These are phyloP conservation scores for Curvularia sp. DNA, from an alignment of 2,329 filamentous ascomycete genomes.

Conservation along the genomic window DNA sequence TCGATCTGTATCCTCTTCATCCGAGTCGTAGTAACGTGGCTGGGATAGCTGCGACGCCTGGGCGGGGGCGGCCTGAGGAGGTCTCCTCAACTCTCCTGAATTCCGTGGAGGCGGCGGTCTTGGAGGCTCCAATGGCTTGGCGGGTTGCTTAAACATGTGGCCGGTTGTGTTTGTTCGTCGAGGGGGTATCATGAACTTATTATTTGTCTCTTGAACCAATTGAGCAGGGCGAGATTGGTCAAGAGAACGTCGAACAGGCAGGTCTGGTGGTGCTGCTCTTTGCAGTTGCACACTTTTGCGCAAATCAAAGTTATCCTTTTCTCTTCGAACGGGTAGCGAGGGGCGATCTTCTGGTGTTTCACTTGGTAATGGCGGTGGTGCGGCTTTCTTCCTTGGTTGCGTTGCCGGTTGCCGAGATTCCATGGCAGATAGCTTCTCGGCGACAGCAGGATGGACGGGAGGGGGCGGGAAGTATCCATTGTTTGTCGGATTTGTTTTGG, in stretches of 20 bases:
- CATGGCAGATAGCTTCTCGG: constrained; percentile 32
- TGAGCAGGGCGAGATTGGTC: constrained; percentile 42
- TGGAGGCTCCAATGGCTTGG: constrained; percentile 41
- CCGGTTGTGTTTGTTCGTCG: constrained; percentile 44
- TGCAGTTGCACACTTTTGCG: constrained; percentile 46
- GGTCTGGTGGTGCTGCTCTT: constrained; percentile 40
- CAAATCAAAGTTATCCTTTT: constrained; percentile 44
- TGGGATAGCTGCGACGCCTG: constrained; percentile 30
- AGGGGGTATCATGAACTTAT: constrained; percentile 44
- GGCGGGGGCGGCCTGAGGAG: constrained; percentile 24
- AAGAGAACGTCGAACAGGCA: constrained; percentile 47
- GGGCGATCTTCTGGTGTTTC: constrained; percentile 57
- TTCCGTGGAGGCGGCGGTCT: constrained; percentile 46
- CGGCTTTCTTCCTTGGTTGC: constrained; percentile 28
- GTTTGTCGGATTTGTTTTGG: constrained; percentile 28
- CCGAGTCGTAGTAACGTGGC: constrained; percentile 55
- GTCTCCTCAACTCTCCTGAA: constrained; percentile 43
- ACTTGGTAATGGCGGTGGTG: constrained; percentile 25
- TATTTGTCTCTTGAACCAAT: constrained; percentile 35
- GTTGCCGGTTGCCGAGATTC: constrained; percentile 30
- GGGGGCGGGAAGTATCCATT: constrained; percentile 46
- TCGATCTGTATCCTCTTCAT: constrained; percentile 54
- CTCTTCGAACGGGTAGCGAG: constrained; percentile 55
- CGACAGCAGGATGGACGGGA: constrained; percentile 40
- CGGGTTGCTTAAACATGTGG: constrained; percentile 4